Conservation (phyloP, 2,329 filamentous ascomycete species). For the Aspergillus alliaceus region DNA sequence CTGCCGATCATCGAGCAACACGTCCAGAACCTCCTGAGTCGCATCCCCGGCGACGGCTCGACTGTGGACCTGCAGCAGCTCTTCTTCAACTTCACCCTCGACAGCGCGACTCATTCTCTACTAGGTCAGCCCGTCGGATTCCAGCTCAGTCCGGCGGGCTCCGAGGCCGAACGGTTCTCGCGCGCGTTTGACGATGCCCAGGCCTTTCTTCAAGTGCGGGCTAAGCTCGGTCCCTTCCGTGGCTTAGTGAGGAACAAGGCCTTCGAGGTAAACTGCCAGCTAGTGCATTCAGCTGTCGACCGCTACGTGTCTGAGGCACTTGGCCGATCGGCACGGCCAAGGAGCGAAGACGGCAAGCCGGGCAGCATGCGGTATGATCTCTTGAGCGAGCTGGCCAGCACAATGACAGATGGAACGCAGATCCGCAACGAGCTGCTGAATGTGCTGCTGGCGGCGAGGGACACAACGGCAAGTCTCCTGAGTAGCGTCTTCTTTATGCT, state of each 20-base stretch:
- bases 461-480: constrained; percentile 78
- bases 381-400: background rate
- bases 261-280: background rate
- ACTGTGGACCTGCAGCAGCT: constrained; percentile 62
- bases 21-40: constrained; percentile 6
- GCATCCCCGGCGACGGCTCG: constrained; percentile 41
- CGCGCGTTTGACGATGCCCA: background rate
- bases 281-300: background rate
- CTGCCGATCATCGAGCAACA: background rate
- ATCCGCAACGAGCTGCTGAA: background rate
- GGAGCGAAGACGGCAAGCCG: background rate
- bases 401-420: background rate
- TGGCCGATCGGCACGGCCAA: background rate
- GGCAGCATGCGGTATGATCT: background rate
- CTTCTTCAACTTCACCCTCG: constrained; percentile 66
- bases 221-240: background rate
- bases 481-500: constrained; percentile 1
- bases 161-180: too few relatives aligned
- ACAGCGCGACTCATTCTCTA: constrained; percentile 67
- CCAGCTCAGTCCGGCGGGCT: constrained; percentile 24
- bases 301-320: background rate
- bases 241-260: background rate
- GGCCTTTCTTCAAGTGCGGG: background rate
- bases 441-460: constrained; percentile 72
- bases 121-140: constrained; percentile 58